These are phyloP conservation scores for Agastache rugosa DNA, from an alignment of 257 asterid genomes.

Conservation along the genomic window DNA sequence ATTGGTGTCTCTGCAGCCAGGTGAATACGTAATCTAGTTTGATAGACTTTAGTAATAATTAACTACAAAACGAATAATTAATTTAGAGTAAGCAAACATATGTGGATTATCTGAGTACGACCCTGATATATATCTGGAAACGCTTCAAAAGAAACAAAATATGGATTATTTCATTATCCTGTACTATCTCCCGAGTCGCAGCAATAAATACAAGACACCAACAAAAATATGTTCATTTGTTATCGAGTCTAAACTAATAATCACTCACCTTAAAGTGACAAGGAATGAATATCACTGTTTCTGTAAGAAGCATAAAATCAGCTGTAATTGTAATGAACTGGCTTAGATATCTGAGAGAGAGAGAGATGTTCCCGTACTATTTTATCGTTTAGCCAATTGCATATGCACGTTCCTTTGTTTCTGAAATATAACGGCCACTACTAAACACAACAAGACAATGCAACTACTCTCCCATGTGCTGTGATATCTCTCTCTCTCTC, in stretches of 20 bases:
- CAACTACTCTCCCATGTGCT: slow-evolving; percentile 45
- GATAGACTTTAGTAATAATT: background rate
- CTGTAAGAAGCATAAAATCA: background rate
- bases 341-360: background rate
- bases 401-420: slow-evolving; percentile 34
- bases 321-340: background rate
- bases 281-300: background rate
- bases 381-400: slow-evolving; percentile 25
- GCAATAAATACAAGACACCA: background rate
- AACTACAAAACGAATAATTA: background rate
- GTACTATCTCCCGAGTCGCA: background rate
- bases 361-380: background rate
- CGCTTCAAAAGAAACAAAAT: too few species aligned
- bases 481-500: background rate
- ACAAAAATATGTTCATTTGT: background rate
- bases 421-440: slow-evolving; percentile 25
- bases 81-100: background rate
- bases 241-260: background rate
- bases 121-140: too few species aligned
- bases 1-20: background rate
- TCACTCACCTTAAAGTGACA: background rate
- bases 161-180: too few species aligned
- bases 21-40: background rate
- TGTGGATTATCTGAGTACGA: background rate
- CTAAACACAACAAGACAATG: slow-evolving; percentile 34